Evolutionary conservation across 768 basidiomycete genomes (phyloP).

Genomic region (Psilocybe sp.): DNA sequence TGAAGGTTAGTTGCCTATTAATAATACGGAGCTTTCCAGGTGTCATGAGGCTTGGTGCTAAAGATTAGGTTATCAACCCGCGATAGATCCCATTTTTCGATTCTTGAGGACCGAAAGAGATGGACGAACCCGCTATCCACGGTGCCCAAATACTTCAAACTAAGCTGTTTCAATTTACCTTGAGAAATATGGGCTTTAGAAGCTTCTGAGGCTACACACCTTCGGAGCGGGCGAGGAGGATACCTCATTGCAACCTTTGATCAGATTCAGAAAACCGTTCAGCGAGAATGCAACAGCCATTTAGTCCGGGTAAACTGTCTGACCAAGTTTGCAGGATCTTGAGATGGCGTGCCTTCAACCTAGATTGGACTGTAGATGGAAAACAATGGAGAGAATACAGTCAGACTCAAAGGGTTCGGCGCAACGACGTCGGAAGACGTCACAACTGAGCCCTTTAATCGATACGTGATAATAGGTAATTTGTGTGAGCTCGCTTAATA

Average conservation of each 20-base stretch:
- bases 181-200: constrained; percentile 23
- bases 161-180: constrained; percentile 28
- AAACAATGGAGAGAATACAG: constrained; percentile 29
- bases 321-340: constrained; percentile 27
- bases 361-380: constrained; percentile 30
- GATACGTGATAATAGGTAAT: neutral
- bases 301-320: constrained; percentile 33
- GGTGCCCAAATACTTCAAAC: constrained; percentile 37
- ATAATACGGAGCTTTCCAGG: constrained; percentile 40
- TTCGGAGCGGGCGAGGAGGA: constrained; percentile 28
- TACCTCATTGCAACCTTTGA: constrained; percentile 24
- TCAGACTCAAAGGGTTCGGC: constrained; percentile 40
- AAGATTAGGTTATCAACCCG: constrained; percentile 32
- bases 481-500: no score
- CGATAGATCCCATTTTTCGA: constrained; percentile 38
- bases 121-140: constrained; percentile 40
- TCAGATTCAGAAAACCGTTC: constrained; percentile 36
- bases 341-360: constrained; percentile 39
- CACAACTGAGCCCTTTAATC: constrained; percentile 26
- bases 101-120: constrained; percentile 41
- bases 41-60: constrained; percentile 40
- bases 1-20: constrained; percentile 33
- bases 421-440: constrained; percentile 29
- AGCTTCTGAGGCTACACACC: constrained; percentile 30
- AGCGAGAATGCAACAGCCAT: constrained; percentile 26